phyloP scores from a whole-genome alignment of 2,329 filamentous ascomycete species.

The Pestalotiopsis sp. region DNA sequence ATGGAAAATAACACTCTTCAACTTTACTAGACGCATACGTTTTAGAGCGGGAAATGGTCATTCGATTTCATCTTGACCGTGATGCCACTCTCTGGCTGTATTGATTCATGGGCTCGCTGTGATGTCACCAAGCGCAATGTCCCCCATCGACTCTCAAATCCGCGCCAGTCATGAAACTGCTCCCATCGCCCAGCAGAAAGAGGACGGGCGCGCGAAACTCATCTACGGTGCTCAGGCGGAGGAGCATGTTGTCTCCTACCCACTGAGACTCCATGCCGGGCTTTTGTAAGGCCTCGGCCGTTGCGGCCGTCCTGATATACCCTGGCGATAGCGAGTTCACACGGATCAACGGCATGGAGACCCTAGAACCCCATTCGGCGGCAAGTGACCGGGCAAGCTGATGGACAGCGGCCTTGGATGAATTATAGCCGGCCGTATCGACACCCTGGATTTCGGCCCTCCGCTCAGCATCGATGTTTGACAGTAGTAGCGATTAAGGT shows the following conservation, averaged over 20 bases:
- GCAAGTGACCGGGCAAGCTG: conserved; percentile 53
- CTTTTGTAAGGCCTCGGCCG: conserved; percentile 30
- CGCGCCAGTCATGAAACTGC: conserved; percentile 41
- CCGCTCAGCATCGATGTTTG: conserved; percentile 19
- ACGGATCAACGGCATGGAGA: conserved; percentile 44
- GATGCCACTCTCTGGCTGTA: no score
- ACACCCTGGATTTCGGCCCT: conserved; percentile 31
- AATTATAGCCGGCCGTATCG: conserved; percentile 51
- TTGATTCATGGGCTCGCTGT: background rate
- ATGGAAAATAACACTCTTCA: no score
- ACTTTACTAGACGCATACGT: no score
- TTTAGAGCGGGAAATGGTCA: no score
- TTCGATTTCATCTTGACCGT: no score
- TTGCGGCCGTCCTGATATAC: conserved; percentile 50
- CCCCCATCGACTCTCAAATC: conserved; percentile 42
- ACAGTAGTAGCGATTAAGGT: background rate
- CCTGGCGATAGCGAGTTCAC: conserved; percentile 58
- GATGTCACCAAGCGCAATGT: conserved; percentile 34
- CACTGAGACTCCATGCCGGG: conserved; percentile 33
- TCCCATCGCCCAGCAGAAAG: conserved; percentile 38
- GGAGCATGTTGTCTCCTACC: conserved; percentile 35
- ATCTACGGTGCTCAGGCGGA: conserved; percentile 32
- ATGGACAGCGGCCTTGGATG: conserved; percentile 56
- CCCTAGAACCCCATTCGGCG: conserved; percentile 52
- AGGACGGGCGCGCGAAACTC: conserved; percentile 39